Percentiles rank a stretch among this genome's conserved stretches.
phyloP scores from a whole-genome alignment of 257 asterid species.

The Capsicum pubescens region DNA sequence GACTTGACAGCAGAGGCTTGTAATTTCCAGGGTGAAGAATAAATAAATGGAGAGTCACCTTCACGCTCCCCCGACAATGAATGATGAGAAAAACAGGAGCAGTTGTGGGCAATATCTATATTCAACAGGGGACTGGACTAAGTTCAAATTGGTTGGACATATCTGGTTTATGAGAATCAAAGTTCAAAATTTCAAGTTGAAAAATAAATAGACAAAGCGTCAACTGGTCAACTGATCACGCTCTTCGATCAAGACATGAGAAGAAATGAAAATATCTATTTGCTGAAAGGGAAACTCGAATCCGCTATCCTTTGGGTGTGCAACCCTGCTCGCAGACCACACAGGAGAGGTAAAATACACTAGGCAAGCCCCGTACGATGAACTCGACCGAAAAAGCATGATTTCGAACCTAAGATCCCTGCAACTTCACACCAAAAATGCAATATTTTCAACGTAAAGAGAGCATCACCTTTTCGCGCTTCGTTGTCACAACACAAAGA shows the following conservation, averaged over 20 bases:
- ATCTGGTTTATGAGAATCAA: background rate
- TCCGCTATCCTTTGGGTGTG: no score
- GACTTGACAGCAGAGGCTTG: background rate
- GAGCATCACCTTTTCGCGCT: conserved; percentile 41
- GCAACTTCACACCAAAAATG: background rate
- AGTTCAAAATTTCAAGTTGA: conserved; percentile 46
- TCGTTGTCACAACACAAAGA: conserved; percentile 40
- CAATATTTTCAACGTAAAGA: conserved; percentile 6
- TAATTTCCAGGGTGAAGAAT: background rate
- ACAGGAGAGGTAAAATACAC: no score
- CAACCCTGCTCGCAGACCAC: no score
- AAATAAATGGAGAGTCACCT: background rate
- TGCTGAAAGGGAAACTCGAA: no score
- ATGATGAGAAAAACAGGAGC: background rate
- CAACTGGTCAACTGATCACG: background rate
- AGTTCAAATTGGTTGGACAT: background rate
- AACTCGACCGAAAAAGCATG: no score
- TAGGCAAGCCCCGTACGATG: no score
- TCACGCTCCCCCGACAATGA: conserved; percentile 33
- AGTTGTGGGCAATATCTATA: background rate
- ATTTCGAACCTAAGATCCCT: no score
- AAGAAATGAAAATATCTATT: background rate
- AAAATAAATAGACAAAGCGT: background rate
- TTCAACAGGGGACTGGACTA: background rate
- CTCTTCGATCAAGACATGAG: background rate